Evolutionary conservation across 2,329 filamentous ascomycete genomes (phyloP).

Genomic region (Fusarium sp.): DNA sequence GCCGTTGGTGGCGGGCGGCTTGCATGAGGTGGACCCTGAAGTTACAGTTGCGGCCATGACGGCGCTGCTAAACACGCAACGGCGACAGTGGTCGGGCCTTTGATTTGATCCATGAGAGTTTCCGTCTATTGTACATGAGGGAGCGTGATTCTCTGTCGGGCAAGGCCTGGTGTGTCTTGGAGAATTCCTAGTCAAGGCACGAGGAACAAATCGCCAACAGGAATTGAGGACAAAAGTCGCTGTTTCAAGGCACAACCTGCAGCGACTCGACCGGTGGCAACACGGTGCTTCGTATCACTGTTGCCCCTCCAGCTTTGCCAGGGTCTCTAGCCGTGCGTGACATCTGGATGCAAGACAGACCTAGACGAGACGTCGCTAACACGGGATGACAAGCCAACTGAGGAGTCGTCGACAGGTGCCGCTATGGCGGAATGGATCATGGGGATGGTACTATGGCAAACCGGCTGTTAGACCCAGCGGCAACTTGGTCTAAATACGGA

Average conservation of each 20-base stretch:
- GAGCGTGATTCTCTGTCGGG: conserved; percentile 5
- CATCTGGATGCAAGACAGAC: conserved; percentile 13
- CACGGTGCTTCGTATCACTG: conserved; percentile 33
- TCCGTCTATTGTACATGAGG: conserved; percentile 1
- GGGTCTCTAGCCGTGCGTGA: conserved; percentile 10
- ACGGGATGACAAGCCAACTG: conserved; percentile 9
- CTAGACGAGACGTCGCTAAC: conserved; percentile 24
- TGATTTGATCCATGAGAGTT: conserved; percentile 31
- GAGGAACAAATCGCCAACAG: background rate
- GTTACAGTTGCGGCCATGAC: conserved; percentile 25
- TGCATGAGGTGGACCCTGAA: conserved; percentile 41
- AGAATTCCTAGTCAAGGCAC: background rate
- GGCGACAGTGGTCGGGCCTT: conserved; percentile 21
- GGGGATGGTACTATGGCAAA: conserved; percentile 3
- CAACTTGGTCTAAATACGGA: conserved; percentile 18
- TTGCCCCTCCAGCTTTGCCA: conserved; percentile 14
- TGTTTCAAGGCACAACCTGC: background rate
- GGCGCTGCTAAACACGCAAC: conserved; percentile 23
- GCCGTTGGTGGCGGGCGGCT: conserved; percentile 38
- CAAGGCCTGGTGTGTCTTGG: background rate
- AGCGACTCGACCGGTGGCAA: conserved; percentile 19
- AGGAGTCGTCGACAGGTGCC: conserved; percentile 28
- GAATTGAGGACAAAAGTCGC: background rate
- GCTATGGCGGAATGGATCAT: conserved; percentile 20
- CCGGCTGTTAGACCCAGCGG: background rate